Percentiles rank a stretch among this genome's conserved stretches.
These are phyloP conservation scores for Protomyces arabidopsidicola DNA, from an alignment of 1,139 yeast species.

Conservation along the genomic window DNA sequence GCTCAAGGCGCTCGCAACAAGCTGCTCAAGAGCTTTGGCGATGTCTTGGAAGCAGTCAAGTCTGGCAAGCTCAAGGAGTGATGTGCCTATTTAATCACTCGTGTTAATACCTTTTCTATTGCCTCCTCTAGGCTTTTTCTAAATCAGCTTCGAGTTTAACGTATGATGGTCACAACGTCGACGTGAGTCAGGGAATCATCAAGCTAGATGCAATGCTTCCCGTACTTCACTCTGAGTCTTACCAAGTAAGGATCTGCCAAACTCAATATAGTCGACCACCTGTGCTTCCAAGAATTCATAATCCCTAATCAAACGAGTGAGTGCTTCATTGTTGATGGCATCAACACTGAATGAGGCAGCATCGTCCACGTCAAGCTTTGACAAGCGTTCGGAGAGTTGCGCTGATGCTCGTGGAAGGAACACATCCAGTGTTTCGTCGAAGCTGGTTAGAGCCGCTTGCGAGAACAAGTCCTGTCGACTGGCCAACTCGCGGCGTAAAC, in stretches of 20 bases:
- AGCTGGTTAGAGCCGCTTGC: conserved; percentile 31
- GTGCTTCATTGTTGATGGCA: conserved; percentile 39
- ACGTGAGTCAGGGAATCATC: background rate
- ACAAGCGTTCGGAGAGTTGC: conserved; percentile 38
- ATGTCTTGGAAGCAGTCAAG: conserved; percentile 52
- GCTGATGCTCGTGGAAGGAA: conserved; percentile 41
- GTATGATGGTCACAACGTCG: background rate
- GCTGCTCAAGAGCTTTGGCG: conserved; percentile 82
- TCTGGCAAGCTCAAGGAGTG: conserved; percentile 33
- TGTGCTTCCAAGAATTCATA: conserved; percentile 37
- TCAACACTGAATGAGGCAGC: conserved; percentile 34
- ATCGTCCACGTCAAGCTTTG: conserved; percentile 39
- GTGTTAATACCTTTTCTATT: background rate
- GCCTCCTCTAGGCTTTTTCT: background rate
- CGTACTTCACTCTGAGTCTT: conserved; percentile 36
- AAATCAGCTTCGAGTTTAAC: background rate
- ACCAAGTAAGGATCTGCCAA: conserved; percentile 35
- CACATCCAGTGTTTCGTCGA: conserved; percentile 38
- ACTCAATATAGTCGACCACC: conserved; percentile 34
- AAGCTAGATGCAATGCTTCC: background rate
- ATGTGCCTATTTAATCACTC: background rate
- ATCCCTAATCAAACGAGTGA: conserved; percentile 37
- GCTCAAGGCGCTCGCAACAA: conserved; percentile 95
- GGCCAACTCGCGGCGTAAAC: background rate
- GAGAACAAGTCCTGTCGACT: conserved; percentile 26